Conservation (phyloP, 331 rosid species). For the Erythrophleum ivorense region DNA sequence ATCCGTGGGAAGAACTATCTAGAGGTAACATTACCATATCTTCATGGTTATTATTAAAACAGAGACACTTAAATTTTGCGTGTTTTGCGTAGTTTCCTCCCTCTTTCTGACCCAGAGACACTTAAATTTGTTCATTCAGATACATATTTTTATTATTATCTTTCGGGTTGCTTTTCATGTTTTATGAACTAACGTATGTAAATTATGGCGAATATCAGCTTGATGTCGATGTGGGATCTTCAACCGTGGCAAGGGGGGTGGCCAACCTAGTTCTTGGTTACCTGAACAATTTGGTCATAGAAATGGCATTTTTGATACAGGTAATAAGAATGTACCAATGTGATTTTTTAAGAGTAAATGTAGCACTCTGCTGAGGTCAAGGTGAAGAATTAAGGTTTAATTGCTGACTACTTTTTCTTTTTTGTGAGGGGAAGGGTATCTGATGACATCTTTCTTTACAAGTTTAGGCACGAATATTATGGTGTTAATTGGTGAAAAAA, state of each 20-base stretch:
- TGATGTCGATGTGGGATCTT: constrained; percentile 74
- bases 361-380: not conserved
- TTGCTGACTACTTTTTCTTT: no score
- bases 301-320: constrained; percentile 93
- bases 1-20: constrained; percentile 79
- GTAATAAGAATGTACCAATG: constrained; percentile 39
- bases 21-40: constrained; percentile 56
- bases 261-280: constrained; percentile 84
- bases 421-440: no score
- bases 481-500: no score
- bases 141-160: not conserved
- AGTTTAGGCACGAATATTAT: not conserved
- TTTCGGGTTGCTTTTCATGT: not conserved
- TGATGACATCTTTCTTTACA: not conserved
- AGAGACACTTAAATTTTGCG: not conserved
- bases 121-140: not conserved
- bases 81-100: no score
- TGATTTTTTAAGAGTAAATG: not conserved
- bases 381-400: not conserved
- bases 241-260: constrained; percentile 87
- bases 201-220: constrained; percentile 49
- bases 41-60: not conserved
- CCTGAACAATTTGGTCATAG: constrained; percentile 85
- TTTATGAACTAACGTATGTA: constrained; percentile 23
- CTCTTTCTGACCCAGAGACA: no score